A percentile compares a stretch with the other conserved stretches of the same genome.
Evolutionary conservation across 139 green algal genomes (phyloP).

Genomic region (Chlamydomonas sp.): DNA sequence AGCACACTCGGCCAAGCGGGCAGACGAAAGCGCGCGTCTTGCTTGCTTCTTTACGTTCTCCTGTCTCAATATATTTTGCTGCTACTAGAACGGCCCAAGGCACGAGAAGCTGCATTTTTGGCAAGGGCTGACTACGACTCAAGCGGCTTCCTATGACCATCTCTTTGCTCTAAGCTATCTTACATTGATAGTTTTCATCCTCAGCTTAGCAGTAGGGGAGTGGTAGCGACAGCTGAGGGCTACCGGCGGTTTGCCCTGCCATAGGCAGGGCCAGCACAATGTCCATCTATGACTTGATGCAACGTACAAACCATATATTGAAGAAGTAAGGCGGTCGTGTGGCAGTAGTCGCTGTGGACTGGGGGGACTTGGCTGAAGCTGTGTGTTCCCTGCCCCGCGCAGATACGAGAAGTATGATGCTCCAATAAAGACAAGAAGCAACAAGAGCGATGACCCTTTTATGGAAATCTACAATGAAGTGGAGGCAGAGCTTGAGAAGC

Average conservation of each 20-base stretch:
- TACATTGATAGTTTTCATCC: no score
- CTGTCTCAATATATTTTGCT: no score
- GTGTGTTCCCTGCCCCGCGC: background rate
- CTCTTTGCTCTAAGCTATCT: no score
- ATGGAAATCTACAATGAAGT: constrained; percentile 71
- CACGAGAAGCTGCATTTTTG: no score
- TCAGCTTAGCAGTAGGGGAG: background rate
- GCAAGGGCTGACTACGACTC: no score
- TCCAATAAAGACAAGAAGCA: constrained; percentile 37
- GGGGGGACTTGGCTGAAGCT: background rate
- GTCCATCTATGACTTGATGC: constrained; percentile 57
- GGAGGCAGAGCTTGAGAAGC: constrained; percentile 67
- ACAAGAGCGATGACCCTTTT: constrained; percentile 75
- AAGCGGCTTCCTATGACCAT: no score
- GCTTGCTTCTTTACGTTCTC: no score
- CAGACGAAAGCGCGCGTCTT: no score
- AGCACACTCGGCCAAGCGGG: no score
- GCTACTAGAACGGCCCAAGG: no score
- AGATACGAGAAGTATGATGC: constrained; percentile 86
- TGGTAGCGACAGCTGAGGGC: background rate
- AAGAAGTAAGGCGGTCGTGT: constrained; percentile 52
- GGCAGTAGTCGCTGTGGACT: no score
- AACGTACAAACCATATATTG: constrained; percentile 50
- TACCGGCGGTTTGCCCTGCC: background rate
- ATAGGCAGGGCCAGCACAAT: constrained; percentile 14